phyloP scores from a whole-genome alignment of 2,329 filamentous ascomycete species.

The Sporothrix brunneoviolacea region DNA sequence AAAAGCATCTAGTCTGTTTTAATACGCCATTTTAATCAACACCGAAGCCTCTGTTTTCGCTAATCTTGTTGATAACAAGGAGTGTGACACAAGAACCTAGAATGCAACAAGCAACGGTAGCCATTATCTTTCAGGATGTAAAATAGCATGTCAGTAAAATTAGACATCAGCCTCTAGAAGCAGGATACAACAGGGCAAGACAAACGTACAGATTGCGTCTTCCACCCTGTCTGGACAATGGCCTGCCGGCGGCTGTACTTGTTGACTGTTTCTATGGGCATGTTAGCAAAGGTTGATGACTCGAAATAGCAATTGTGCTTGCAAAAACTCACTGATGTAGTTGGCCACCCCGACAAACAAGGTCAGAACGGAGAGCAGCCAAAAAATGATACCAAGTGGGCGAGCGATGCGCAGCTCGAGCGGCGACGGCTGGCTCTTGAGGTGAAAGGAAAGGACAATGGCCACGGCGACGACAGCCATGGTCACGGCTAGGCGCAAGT shows the following conservation, averaged over 20 bases:
- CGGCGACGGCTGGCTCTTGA: conserved; percentile 63
- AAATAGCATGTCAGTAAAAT: not conserved
- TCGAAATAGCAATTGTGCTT: no score
- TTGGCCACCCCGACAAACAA: conserved; percentile 73
- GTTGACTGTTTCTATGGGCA: conserved; percentile 54
- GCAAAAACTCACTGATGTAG: conserved; percentile 65
- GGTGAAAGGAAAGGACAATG: conserved; percentile 88
- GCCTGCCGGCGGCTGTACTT: conserved; percentile 73
- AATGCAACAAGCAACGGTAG: conserved; percentile 54
- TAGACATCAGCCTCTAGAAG: no score
- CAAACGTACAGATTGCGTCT: conserved; percentile 69
- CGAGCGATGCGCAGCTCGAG: conserved; percentile 71
- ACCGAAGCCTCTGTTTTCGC: conserved; percentile 16
- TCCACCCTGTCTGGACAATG: conserved; percentile 88
- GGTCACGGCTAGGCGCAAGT: conserved; percentile 81
- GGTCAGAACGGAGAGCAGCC: conserved; percentile 72
- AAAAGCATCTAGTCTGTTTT: no score
- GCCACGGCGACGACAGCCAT: conserved; percentile 85
- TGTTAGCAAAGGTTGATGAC: no score
- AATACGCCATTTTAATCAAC: no score
- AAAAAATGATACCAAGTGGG: conserved; percentile 84
- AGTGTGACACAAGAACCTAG: conserved; percentile 60
- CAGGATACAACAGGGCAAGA: not conserved
- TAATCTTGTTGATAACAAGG: conserved; percentile 42
- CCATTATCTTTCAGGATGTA: conserved; percentile 46